These are phyloP conservation scores for Malus hybrid DNA, from an alignment of 331 rosid genomes.

Conservation along the genomic window DNA sequence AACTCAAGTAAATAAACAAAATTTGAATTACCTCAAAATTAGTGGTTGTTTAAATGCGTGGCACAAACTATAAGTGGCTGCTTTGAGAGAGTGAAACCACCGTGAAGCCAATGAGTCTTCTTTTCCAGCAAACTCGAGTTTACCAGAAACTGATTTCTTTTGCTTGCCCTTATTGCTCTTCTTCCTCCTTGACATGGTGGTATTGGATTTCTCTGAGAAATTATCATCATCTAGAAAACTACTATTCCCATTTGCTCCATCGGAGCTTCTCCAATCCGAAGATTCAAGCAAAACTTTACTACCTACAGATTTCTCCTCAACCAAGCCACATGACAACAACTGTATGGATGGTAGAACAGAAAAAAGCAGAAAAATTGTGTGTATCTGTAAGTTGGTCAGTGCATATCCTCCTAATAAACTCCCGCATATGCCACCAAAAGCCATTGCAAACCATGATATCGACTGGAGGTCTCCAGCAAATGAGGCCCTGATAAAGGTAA, in stretches of 20 bases:
- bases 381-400: slow-evolving; percentile 48
- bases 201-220: slow-evolving; percentile 22
- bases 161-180: slow-evolving; percentile 35
- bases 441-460: slow-evolving; percentile 76
- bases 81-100: slow-evolving; percentile 57
- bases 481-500: slow-evolving; percentile 46
- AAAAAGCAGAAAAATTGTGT: slow-evolving; percentile 63
- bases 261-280: slow-evolving; percentile 18
- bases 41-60: slow-evolving; percentile 62
- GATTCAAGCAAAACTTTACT: neutral
- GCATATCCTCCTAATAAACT: slow-evolving; percentile 80
- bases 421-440: slow-evolving; percentile 81
- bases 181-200: slow-evolving; percentile 46
- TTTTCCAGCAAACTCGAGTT: slow-evolving; percentile 23
- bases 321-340: slow-evolving; percentile 60
- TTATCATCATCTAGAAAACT: slow-evolving; percentile 26
- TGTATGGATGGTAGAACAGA: slow-evolving; percentile 62
- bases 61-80: slow-evolving; percentile 52
- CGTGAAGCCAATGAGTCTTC: slow-evolving; percentile 31
- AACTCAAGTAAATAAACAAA: neutral
- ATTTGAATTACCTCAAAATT: slow-evolving; percentile 55
- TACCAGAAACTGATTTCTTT: slow-evolving; percentile 22
- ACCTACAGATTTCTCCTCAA: slow-evolving; percentile 47
- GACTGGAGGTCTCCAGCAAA: slow-evolving; percentile 85
- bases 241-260: slow-evolving; percentile 20